These are phyloP conservation scores for Sedum album DNA, from an alignment of 164 flowering plant genomes.

Conservation along the genomic window DNA sequence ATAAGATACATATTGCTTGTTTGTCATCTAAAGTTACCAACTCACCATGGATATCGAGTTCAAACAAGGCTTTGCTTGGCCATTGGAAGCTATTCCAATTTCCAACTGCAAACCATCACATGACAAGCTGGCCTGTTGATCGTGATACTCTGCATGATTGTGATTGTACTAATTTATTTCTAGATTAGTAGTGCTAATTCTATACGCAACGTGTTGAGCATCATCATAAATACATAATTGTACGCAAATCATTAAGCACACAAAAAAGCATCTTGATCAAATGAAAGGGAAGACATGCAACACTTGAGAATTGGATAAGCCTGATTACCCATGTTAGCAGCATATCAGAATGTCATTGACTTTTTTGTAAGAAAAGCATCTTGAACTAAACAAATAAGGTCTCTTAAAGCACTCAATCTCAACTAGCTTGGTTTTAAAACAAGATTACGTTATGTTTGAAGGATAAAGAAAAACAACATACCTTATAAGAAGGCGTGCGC, in stretches of 20 bases:
- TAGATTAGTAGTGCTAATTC: neutral
- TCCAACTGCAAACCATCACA: neutral
- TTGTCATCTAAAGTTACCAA: neutral
- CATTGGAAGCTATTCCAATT: neutral
- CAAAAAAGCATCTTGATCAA: neutral
- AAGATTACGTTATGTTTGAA: neutral
- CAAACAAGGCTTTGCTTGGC: neutral
- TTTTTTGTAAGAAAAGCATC: neutral
- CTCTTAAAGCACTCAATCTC: neutral
- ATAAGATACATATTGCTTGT: neutral
- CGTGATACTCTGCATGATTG: neutral
- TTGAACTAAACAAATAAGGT: neutral
- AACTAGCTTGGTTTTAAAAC: neutral
- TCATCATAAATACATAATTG: neutral
- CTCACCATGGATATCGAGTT: neutral
- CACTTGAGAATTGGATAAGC: neutral
- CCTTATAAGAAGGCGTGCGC: neutral
- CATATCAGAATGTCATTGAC: constrained; percentile 1
- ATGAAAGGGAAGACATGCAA: neutral
- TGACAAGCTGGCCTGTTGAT: neutral
- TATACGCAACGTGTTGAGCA: neutral
- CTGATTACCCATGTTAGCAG: neutral
- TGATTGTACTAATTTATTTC: neutral
- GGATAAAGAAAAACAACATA: neutral
- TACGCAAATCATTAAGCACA: neutral